Conservation (phyloP, 352 stramenopile species). For the Thalassiosira hispida region DNA sequence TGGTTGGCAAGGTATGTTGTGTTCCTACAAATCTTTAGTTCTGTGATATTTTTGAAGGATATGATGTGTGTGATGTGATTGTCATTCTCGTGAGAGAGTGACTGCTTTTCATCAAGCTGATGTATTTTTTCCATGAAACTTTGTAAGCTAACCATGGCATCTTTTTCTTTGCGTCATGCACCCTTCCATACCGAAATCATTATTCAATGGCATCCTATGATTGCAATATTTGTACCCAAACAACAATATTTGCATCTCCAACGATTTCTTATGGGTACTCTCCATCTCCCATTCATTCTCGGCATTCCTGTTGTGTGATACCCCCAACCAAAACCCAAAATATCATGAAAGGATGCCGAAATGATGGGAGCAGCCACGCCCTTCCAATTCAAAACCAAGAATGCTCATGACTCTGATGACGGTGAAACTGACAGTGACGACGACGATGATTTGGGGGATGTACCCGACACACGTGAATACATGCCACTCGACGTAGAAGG, state of each 20-base stretch:
- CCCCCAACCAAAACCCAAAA: constrained; percentile 25
- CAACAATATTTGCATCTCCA: background rate
- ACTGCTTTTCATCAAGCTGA: no score
- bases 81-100: no score
- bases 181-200: constrained; percentile 23
- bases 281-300: constrained; percentile 35
- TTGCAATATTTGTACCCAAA: background rate
- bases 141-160: background rate
- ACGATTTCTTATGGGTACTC: no score
- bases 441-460: constrained; percentile 81
- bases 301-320: constrained; percentile 65
- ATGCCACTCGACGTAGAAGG: constrained; percentile 79
- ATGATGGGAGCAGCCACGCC: constrained; percentile 19
- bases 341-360: constrained; percentile 70
- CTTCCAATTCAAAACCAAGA: constrained; percentile 23
- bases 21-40: background rate
- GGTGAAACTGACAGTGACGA: constrained; percentile 59
- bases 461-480: constrained; percentile 83
- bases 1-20: constrained; percentile 69
- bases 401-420: constrained; percentile 33
- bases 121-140: background rate
- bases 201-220: constrained; percentile 21
- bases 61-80: no score
- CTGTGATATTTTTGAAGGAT: background rate
- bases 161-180: background rate